These are phyloP conservation scores for Pythium phragmitis DNA, from an alignment of 352 stramenopile genomes.

Conservation along the genomic window DNA sequence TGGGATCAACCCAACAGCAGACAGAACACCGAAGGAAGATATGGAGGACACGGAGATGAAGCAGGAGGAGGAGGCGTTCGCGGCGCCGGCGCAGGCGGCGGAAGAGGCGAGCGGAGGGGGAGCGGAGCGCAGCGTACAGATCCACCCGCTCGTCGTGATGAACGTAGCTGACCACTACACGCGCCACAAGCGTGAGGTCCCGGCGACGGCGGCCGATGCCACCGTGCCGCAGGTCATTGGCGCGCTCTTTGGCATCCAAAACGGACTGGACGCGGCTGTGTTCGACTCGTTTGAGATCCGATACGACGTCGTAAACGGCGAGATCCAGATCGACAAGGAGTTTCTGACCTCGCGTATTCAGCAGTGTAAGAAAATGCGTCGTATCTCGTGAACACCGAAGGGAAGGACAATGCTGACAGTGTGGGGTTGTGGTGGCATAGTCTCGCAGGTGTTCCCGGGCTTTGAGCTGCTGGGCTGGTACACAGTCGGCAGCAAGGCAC, in stretches of 20 bases:
- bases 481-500: slow-evolving; percentile 70
- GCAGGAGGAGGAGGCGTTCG: slow-evolving; percentile 27
- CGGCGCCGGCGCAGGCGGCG: slow-evolving; percentile 30
- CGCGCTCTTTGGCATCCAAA: slow-evolving; percentile 92
- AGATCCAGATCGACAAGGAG: slow-evolving; percentile 80
- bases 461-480: slow-evolving; percentile 91
- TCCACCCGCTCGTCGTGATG: slow-evolving; percentile 91
- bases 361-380: slow-evolving; percentile 50
- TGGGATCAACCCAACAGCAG: slow-evolving; percentile 2
- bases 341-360: slow-evolving; percentile 78
- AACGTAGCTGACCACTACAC: slow-evolving; percentile 96
- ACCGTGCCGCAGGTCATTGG: slow-evolving; percentile 71
- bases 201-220: slow-evolving; percentile 26
- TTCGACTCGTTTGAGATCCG: slow-evolving; percentile 90
- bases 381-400: not conserved
- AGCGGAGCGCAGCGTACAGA: slow-evolving; percentile 67
- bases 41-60: slow-evolving; percentile 69
- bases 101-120: slow-evolving; percentile 36
- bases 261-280: slow-evolving; percentile 74
- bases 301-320: slow-evolving; percentile 51
- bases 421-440: slow-evolving; percentile 20
- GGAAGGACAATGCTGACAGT: not conserved
- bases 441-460: slow-evolving; percentile 82
- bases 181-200: slow-evolving; percentile 67
- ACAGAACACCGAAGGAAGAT: not conserved